Base-by-base conservation (phyloP, 2,329 filamentous ascomycete species). In the Neofusicoccum cordaticola region DNA sequence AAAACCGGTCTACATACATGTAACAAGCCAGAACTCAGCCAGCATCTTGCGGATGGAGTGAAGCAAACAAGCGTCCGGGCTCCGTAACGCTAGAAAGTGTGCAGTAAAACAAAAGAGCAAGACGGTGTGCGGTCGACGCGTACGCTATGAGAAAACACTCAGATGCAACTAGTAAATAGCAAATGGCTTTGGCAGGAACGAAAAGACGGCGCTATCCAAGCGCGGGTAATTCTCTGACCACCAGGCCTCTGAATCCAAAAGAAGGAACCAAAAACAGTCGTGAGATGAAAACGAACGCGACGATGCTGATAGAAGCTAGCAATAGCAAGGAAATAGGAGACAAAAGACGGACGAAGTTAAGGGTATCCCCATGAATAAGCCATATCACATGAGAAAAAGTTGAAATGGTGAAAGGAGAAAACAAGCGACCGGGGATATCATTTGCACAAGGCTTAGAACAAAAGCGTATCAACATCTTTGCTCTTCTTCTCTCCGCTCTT, bases 401-500 rank as follows among this genome's bases (percentile, higher is more conserved):
- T 6, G 17, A 50, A 42, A 68, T 27, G 48, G 62, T 61, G 22
- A 63, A 51, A 48, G 13, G 64, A n/a, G 58, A 65, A 31, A 65
- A 64, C 56, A 52, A 44, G 31, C 64, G 51, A 56, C 48, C 51
- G 22, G 58, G 58, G 58, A 62, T 62, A 35, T 53, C 57, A 62
- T 65, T 65, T 61, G 41, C 44, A 50, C 45, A 41, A 37, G 27
- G 41, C 42, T 60, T 60, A 44, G 27, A 63, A 57, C 58, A 50
- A 42, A 73, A 60, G 66, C 67, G 56, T 73, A 69, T 47, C 8
- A 47, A 47, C 41, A 47, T 74, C 70, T 73, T 73, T 50, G 34
- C 47, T 76, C 4, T 76, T 61, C 4, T 71, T 71, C 5, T 71
- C 68, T 15, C 70, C 66, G 27, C 39, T 74, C 70, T 64, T 71